phyloP scores from a whole-genome alignment of 257 asterid genomes.

The Fraxinus cuspidata region DNA sequence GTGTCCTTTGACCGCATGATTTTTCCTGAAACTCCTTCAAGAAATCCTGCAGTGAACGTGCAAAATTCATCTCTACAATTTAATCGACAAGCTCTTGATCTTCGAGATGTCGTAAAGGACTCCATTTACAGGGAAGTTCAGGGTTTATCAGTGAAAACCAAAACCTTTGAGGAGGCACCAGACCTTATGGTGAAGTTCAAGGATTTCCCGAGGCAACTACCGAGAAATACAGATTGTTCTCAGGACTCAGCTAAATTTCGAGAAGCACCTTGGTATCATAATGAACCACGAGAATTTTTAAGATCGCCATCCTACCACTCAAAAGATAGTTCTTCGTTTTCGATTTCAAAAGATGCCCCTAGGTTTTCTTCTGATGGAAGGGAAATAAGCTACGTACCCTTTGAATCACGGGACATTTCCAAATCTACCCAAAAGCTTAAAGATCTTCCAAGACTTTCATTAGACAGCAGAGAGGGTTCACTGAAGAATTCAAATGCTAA shows the following conservation, averaged over 20 bases:
- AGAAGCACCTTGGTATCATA: conserved; percentile 59
- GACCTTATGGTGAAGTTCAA: conserved; percentile 34
- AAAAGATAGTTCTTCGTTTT: conserved; percentile 56
- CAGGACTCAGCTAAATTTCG: conserved; percentile 43
- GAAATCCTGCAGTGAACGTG: conserved; percentile 51
- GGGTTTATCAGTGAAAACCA: conserved; percentile 44
- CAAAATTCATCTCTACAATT: conserved; percentile 45
- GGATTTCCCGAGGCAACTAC: conserved; percentile 46
- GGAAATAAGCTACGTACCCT: conserved; percentile 43
- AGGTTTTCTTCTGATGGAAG: conserved; percentile 84
- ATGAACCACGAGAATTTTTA: conserved; percentile 57
- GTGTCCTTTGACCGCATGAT: conserved; percentile 51
- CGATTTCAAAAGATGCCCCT: conserved; percentile 58
- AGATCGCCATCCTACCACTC: conserved; percentile 73
- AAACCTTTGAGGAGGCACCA: conserved; percentile 38
- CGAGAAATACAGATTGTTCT: conserved; percentile 32
- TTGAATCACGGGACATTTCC: conserved; percentile 46
- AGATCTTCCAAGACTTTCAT: conserved; percentile 78
- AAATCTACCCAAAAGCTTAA: conserved; percentile 60
- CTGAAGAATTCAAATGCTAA: conserved; percentile 47
- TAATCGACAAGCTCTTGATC: conserved; percentile 53
- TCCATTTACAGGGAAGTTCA: conserved; percentile 78
- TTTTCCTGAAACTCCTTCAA: conserved; percentile 70
- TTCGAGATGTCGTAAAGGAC: conserved; percentile 78
- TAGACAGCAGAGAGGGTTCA: conserved; percentile 70